Conservation (phyloP, 352 stramenopile species). For the Pythium oligandrum region DNA sequence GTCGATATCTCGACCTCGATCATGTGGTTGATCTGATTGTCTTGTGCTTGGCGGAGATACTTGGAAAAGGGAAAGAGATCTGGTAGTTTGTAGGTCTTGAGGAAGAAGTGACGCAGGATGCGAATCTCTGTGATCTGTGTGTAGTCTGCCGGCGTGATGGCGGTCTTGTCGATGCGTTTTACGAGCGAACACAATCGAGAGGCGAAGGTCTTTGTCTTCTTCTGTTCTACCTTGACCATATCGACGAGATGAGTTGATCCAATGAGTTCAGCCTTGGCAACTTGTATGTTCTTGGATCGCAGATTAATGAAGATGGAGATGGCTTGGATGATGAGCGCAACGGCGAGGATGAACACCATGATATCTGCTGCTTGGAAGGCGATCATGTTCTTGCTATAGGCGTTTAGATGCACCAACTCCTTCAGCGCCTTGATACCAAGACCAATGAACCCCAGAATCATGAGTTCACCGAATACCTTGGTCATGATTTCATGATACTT, state of each 20-base stretch:
- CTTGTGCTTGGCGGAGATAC: constrained; percentile 63
- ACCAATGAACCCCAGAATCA: constrained; percentile 25
- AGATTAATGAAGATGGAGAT: no score
- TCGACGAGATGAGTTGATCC: no score
- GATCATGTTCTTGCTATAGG: constrained; percentile 17
- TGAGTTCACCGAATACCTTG: constrained; percentile 33
- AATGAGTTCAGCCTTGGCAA: no score
- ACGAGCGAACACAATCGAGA: no score
- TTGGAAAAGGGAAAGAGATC: constrained; percentile 52
- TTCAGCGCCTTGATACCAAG: constrained; percentile 33
- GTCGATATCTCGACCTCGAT: constrained; percentile 66
- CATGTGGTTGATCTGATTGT: constrained; percentile 72
- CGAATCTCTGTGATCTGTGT: constrained; percentile 14
- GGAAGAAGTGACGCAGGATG: constrained; percentile 19
- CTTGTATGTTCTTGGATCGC: no score
- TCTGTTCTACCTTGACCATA: no score
- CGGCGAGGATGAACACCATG: constrained; percentile 2
- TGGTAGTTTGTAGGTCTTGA: constrained; percentile 13
- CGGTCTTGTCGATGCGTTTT: background rate
- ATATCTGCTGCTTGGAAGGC: constrained; percentile 26
- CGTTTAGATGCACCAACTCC: constrained; percentile 10
- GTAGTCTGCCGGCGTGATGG: background rate
- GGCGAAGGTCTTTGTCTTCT: no score
- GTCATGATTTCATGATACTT: constrained; percentile 68
- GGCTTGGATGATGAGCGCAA: no score